Evolutionary conservation across 1,284 basidiomycete genomes (phyloP), one percentile per base, ranked within the genome.

Genomic region (Gymnopus androsaceus): DNA sequence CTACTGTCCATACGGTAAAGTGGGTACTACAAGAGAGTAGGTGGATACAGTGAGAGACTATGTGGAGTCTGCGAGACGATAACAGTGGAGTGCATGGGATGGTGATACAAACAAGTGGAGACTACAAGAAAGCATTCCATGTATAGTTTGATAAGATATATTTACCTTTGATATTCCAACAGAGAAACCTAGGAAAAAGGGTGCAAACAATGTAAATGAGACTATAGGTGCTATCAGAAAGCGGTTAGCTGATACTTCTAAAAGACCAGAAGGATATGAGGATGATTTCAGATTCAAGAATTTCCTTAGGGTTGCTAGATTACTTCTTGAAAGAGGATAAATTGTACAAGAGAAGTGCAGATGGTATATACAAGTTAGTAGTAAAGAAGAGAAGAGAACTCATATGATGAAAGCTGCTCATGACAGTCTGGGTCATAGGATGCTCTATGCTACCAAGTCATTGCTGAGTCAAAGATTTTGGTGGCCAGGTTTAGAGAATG

Each of bases 341-440:
- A 15, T 33, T 66, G 19, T 64, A 63, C 44, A 34, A 53, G 8
- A 36, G 41, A 21, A 53, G 36, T 11, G 9, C 23, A 19, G 59
- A 46, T 4, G 41, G 48, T 11, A 33, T 41, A 19, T 58, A 61
- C 27, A 56, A 57, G 56, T 19, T 62, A 2, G 58, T 64, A 1
- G 57, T 64, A 7, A 41, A 8, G 50, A 40, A 37, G 15, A 53
- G 1, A 3, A 33, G 1, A 7, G 40, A 1, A 61, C 51, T 34
- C 30, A 38, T n/a, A 59, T 62, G 23, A 49, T 57, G 25, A 51
- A 34, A 28, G 54, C 58, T 3, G 59, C 58, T 0, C 62, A 68
- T 33, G 61, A 69, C 54, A 19, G 57, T 4, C 54, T 61, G 1
- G 55, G 57, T 0, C 60, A 61, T 25, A 31, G 40, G 14, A 58